These are phyloP conservation scores for Salvia miltiorrhiza DNA, from an alignment of 257 asterid species.

Conservation along the genomic window DNA sequence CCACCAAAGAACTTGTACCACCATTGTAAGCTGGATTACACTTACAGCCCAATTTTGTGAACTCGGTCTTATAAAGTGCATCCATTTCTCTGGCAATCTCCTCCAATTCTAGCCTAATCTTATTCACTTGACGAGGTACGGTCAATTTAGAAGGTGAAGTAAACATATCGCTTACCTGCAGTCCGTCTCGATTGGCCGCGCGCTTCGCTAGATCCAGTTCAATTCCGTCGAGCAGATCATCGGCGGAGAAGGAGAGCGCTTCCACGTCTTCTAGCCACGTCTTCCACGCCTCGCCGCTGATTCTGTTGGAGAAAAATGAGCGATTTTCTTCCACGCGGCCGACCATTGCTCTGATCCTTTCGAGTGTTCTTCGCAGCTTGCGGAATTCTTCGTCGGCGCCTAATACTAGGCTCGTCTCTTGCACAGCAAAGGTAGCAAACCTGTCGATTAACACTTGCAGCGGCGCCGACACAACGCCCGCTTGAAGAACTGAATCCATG, in stretches of 20 bases:
- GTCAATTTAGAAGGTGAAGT: constrained; percentile 24
- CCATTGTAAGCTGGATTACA: not conserved
- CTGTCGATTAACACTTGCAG: constrained; percentile 25
- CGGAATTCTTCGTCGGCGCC: constrained; percentile 24
- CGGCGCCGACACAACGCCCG: constrained; percentile 29
- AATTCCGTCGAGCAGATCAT: constrained; percentile 32
- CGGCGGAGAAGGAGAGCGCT: constrained; percentile 23
- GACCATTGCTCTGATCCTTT: constrained; percentile 29
- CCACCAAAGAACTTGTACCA: constrained; percentile 28
- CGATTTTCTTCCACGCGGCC: constrained; percentile 22
- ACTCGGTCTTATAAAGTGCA: constrained; percentile 22
- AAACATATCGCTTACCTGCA: constrained; percentile 20
- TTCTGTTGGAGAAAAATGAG: not conserved
- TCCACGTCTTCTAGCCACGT: constrained; percentile 32
- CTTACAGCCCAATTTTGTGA: not conserved
- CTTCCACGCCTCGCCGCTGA: constrained; percentile 32
- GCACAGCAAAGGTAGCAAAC: constrained; percentile 21
- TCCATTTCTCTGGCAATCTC: constrained; percentile 33
- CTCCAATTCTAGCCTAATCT: constrained; percentile 20
- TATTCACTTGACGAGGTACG: constrained; percentile 24
- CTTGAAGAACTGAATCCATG: constrained; percentile 31
- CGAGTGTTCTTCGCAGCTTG: constrained; percentile 31
- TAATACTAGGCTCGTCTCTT: constrained; percentile 13
- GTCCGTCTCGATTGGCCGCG: not conserved
- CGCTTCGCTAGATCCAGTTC: constrained; percentile 9